Evolutionary conservation across 257 asterid genomes (phyloP), one percentile per base, ranked within the genome.

Genomic region (Apocynum venetum): DNA sequence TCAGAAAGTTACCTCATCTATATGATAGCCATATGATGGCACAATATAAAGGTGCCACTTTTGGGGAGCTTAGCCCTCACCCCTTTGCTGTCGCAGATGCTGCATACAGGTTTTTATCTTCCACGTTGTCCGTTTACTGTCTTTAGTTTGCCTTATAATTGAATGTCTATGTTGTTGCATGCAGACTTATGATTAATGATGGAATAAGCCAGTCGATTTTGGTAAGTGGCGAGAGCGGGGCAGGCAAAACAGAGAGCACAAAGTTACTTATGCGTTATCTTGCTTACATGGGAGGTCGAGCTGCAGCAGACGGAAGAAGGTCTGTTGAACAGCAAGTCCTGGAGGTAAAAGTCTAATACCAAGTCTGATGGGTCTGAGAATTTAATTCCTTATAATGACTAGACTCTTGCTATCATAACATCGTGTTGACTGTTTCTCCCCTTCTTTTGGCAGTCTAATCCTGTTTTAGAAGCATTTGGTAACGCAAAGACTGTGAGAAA

Each of bases 211-310:
- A 96, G 91, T 84, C 99, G 52, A 96, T 96, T 81, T 85, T 96
- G 89, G 99, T 96, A 72, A 96, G 99, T 72, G 99, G 99, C 67
- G 99, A 96, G 91, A 96, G 99, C 85, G 99, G 99, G 87, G 99
- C 99, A 19, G 99, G 99, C 85, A 96, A 96, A 89, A 96, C 99
- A 60, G 99, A 96, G 89, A 96, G 97, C 86, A 96, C 99, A 47
- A 96, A 96, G 84, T 88, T 77, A 88, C 93, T 96, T 70, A 96
- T 96, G 99, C 93, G 85, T 19, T 96, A 96, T 87, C 98, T 96
- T 83, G 99, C 99, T 79, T 96, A 89, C 87, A 96, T 96, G 99
- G 99, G 99, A 38, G 99, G 99, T 63, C 88, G 99, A 79, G 87
- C 96, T 70, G 89, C 88, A 74, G 77, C 87, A 52, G 98, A 88